Base-by-base conservation (phyloP, 2,329 filamentous ascomycete species). In the Sclerotinia borealis region DNA sequence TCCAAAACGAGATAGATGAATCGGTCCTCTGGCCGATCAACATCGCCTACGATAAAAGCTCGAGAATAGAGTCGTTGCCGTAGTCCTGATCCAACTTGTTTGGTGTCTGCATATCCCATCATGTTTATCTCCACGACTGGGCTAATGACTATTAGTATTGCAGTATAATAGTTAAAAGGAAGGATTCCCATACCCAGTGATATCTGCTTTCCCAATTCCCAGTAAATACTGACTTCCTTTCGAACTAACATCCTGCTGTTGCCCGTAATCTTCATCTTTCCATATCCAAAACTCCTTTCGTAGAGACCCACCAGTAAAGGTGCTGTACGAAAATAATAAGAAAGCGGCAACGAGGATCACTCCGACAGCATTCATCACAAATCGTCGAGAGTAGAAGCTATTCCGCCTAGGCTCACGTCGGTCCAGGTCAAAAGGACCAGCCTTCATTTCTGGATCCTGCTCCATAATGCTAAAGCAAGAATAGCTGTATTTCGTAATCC, bases 1-100 rank as follows among this genome's bases (percentile, higher is more conserved):
- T 98, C 93, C 17, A 96, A 81, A 5, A 97, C 90, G 31, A 97
- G 78, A 73, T 98, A 98, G 27, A 96, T 83, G 72, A 96, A 90
- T 41, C 91, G 85, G 66, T 96, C 87, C 17, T 82, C 78, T 0
- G 88, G 83, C 22, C 85, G 83, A 45, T 83, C 78, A 6, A 85
- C 79, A 71, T 90, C 85, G 56, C 86, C 92, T 51, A 97, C 79
- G 71, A 97, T 92, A 76, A 98, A 98, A 37, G 93, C 89, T 58
- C 93, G 87, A 45, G 92, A 92, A 76, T 95, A 93, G 19, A 96
- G 81, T 55, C 93, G 85, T 77, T 98, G 93, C 55, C 93, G 87
- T 58, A 98, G 79, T 27, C 93, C 93, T 2, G 87, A 87, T 51
- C 93, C 93, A 36, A 89, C 78, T 77, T 98, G 93, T 48, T 84